Base-by-base conservation (phyloP, 2,329 filamentous ascomycete species). In the Mariannaea sp. region DNA sequence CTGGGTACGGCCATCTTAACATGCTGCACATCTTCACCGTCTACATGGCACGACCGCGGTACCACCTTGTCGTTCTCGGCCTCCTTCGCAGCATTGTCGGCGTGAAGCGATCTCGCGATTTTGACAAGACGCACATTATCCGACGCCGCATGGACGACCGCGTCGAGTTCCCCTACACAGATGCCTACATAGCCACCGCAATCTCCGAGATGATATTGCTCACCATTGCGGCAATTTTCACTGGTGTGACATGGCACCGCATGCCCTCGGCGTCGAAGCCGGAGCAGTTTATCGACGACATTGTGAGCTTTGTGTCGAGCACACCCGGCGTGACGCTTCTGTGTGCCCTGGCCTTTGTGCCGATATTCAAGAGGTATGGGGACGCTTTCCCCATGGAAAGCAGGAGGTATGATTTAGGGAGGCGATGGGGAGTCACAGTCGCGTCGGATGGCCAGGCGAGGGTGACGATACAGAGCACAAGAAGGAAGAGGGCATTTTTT, bases 231-330 rank as follows among this genome's bases (percentile, higher is more conserved):
- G 59, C 62, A 29, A 44, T 65, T 2, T 65, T 65, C 40, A 65
- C 62, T 1, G 53, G 63, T 8, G 57, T 64, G 10, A 65, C 62
- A 7, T 66, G 63, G 62, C 42, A 64, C 30, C 62, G 62, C n/a
- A 30, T 60, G 30, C 59, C 59, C 7, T 36, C 32, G 2, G 14
- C 13, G 0, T 56, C 53, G n/a, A 53, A 39, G 7, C 17, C 53
- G 2, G 56, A 53, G 22, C 57, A 59, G 7, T 61, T 56, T 38
- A 41, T 55, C 2, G 16, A 56, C 3, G 62, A 62, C 29, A 53
- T 59, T n/a, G 48, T 62, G 14, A 58, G 49, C 49, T 65, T 57
- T 43, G 27, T 65, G 5, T 56, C 53, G 1, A 64, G 62, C 43
- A 36, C 60, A 1, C 64, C 64, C 0, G 61, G 49, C 3, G 35